Evolutionary conservation across 78 protist species (phyloP).

Genomic region (Dictyostelium firmibasis): DNA sequence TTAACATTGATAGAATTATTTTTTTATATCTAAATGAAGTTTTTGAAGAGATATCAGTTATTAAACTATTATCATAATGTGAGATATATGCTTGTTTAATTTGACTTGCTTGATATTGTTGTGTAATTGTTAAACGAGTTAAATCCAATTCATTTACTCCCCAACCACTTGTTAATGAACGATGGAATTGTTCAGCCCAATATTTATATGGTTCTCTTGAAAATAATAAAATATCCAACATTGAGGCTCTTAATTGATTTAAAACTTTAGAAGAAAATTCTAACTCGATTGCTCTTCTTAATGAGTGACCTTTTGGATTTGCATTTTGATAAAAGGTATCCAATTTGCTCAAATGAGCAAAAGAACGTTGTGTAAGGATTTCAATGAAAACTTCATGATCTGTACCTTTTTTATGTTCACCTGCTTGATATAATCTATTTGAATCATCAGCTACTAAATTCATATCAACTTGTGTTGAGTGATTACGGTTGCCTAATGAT

Average conservation of each 20-base stretch:
- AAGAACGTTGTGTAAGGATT: slow-evolving; percentile 17
- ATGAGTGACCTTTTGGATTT: slow-evolving; percentile 18
- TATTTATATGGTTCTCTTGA: not conserved
- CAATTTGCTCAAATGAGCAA: slow-evolving; percentile 6
- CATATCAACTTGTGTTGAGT: not conserved
- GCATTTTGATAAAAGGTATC: not conserved
- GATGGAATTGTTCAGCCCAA: not conserved
- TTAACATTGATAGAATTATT: not conserved
- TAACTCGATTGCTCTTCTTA: slow-evolving; percentile 10
- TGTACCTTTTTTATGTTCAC: slow-evolving; percentile 25
- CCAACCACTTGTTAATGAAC: not conserved
- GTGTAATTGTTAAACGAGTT: slow-evolving; percentile 1
- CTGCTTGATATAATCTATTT: slow-evolving; percentile 32
- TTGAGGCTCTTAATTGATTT: not conserved
- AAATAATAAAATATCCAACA: not conserved
- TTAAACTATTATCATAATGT: not conserved
- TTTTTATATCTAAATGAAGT: slow-evolving; percentile 26
- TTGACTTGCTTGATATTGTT: not conserved
- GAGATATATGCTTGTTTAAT: slow-evolving; percentile 1
- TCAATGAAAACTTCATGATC: slow-evolving; percentile 35
- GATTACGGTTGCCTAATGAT: not conserved
- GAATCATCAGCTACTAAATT: not conserved
- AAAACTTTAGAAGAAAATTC: not conserved
- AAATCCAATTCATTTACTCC: not conserved
- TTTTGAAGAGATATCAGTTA: not conserved